Base-by-base conservation (phyloP, 148 eudicot genomes). In the Rhododendron williamsianum region DNA sequence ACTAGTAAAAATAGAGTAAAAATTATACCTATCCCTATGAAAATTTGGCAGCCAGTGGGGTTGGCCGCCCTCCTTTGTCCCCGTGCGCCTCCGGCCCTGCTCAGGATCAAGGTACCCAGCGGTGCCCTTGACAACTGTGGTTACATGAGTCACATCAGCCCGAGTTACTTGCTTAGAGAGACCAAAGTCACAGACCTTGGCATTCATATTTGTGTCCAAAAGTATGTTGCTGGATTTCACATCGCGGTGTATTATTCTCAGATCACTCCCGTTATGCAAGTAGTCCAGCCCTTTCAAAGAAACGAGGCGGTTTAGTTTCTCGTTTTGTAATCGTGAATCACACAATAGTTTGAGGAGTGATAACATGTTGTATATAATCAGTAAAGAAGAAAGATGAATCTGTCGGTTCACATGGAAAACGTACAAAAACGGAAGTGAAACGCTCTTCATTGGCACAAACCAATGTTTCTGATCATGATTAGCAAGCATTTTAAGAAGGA, bases 31-130 rank as follows among this genome's bases (percentile, higher is more conserved):
- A 38, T 38, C 6, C 6, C 43, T 6, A 38, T 38, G 43, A 38
- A 38, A 38, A 38, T 38, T 38, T 38, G 43, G 6, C 43, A 38
- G 43, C 6, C 0, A 38, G 43, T 5, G 43, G 43, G 43, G 6
- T 38, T 0, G 43, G 6, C 43, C 6, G 6, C 43, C 43, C 43
- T 38, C 43, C 6, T 38, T 38, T 38, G 6, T 38, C 6, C 43
- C 6, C 43, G 5, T 38, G 6, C 4, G 43, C 43, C 43, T 38
- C 43, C 43, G 43, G 0, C 5, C 43, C 43, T 38, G 6, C 97
- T 95, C 98, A 35, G 97, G 98, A 86, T 95, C 98, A 82, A 95
- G 92, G 89, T 95, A 95, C 73, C 97, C 95, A 82, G 95, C 93
- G 81, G 97, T 94, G 89, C 97, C 95, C 89, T 94, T 94, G 71